Base-by-base conservation (phyloP, 768 basidiomycete genomes). In the Kwoniella botswanensis region DNA sequence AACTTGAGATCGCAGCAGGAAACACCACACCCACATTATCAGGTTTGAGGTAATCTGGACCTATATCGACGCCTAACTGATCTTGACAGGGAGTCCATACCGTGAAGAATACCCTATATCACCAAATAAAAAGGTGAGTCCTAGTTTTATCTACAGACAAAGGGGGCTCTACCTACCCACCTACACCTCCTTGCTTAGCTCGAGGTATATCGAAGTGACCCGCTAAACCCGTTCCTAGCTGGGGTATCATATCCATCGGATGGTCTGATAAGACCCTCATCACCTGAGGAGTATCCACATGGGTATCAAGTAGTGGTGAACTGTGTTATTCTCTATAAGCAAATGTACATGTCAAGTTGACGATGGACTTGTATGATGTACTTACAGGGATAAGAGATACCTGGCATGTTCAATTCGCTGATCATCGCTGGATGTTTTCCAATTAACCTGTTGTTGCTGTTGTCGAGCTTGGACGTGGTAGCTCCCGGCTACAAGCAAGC, bases 141-240 rank as follows among this genome's bases (percentile, higher is more conserved):
- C 21, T n/a, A 11, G 59, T 46, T 11, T 11, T 46, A 17, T 17
- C 44, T 46, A 3, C 12, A 6, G 44, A 46, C 17, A 46, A 66
- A 10, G 66, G 35, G 53, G 56, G 58, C 10, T 67, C 18, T 42
- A 67, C 73, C 4, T 21, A 42, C 56, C 73, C 73, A 35, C 70
- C 73, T 10, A 74, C 52, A 3, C 66, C 62, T 11, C 73, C 73
- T 53, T 54, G n/a, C 41, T 55, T 35, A 24, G 56, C 43, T 15
- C 73, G 70, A 11, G 65, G 61, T 24, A 74, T 41, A 60, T 74
- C 73, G 52, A 74, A 52, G 26, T 74, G 73, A n/a, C 74, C 74
- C 42, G 71, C 63, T 18, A 68, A 21, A 12, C 29, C 26, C 22
- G 41, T 29, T 11, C 41, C 41, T 9, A 60, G 58, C 13, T 60